Conservation (phyloP, 495 filamentous ascomycete genomes). For the Penicillium roqueforti region DNA sequence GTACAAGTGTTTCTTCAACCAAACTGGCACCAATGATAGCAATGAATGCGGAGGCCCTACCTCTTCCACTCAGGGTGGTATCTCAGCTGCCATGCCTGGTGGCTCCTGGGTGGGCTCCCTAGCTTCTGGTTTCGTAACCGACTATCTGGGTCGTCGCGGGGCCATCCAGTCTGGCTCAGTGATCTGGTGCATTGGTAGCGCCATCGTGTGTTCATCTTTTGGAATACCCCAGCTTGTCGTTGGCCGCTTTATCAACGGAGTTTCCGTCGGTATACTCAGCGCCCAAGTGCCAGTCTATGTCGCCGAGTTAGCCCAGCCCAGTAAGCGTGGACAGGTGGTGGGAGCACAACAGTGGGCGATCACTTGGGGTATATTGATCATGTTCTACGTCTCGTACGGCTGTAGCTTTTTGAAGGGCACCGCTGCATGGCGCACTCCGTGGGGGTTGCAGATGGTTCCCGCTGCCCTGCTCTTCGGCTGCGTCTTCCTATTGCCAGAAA, state of each 20-base stretch:
- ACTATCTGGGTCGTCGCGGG: conserved; percentile 59
- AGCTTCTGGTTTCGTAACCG: conserved; percentile 59
- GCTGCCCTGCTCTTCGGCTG: conserved; percentile 57
- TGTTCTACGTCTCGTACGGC: conserved; percentile 52
- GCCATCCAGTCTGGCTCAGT: conserved; percentile 58
- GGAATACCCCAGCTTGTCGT: conserved; percentile 69
- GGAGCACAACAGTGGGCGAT: conserved; percentile 73
- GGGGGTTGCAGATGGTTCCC: conserved; percentile 70
- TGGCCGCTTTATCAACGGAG: conserved; percentile 70
- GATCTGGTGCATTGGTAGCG: conserved; percentile 63
- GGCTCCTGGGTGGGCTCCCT: conserved; percentile 68
- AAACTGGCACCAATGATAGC: conserved; percentile 28
- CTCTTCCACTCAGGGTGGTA: conserved; percentile 50
- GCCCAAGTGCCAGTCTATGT: conserved; percentile 77
- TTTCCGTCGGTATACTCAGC: conserved; percentile 70
- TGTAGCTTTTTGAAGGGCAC: conserved; percentile 59
- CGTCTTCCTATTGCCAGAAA: conserved; percentile 63
- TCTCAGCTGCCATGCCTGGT: conserved; percentile 66
- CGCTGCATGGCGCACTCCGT: conserved; percentile 65
- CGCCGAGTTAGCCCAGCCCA: conserved; percentile 64
- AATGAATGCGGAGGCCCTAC: conserved; percentile 45
- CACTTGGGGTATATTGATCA: conserved; percentile 74
- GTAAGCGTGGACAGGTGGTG: conserved; percentile 66
- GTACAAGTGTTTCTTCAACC: conserved; percentile 62
- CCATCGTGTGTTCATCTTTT: conserved; percentile 64